Evolutionary conservation across 2,329 filamentous ascomycete genomes (phyloP).

Genomic region (Sphaerulina populicola): DNA sequence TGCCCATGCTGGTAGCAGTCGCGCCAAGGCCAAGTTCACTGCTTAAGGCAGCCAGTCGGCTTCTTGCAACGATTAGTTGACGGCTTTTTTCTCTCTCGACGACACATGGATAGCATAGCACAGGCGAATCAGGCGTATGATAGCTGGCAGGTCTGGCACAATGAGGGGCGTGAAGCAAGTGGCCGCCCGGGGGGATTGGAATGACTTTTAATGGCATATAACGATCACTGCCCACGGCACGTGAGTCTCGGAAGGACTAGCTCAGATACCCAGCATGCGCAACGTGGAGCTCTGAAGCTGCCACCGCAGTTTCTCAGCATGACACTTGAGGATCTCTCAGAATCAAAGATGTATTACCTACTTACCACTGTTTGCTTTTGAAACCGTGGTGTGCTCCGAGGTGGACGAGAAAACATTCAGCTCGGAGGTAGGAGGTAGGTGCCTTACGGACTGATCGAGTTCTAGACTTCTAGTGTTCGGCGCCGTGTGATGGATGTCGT

Average conservation of each 20-base stretch:
- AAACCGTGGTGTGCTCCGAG: background rate
- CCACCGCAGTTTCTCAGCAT: constrained; percentile 1
- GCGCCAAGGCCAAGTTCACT: constrained; percentile 87
- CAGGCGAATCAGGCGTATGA: constrained; percentile 18
- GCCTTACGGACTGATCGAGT: background rate
- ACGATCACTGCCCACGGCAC: constrained; percentile 10
- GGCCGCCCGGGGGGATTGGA: constrained; percentile 27
- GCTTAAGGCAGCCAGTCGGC: constrained; percentile 48
- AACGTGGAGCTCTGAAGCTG: constrained; percentile 9
- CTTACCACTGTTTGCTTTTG: background rate
- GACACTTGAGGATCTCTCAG: constrained; percentile 1
- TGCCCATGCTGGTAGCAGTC: constrained; percentile 83
- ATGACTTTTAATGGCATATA: constrained; percentile 11
- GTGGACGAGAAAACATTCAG: background rate
- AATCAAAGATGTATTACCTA: background rate
- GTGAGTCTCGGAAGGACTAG: constrained; percentile 16
- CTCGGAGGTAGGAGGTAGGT: no score
- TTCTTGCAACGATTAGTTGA: constrained; percentile 3
- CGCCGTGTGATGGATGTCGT: no score
- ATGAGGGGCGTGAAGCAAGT: constrained; percentile 31
- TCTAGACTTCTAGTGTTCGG: no score
- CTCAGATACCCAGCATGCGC: constrained; percentile 18
- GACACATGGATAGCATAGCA: constrained; percentile 17
- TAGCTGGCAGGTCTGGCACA: constrained; percentile 19
- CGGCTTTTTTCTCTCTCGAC: constrained; percentile 8